These are phyloP conservation scores for Nicotiana undulata DNA, from an alignment of 257 asterid species.

Conservation along the genomic window DNA sequence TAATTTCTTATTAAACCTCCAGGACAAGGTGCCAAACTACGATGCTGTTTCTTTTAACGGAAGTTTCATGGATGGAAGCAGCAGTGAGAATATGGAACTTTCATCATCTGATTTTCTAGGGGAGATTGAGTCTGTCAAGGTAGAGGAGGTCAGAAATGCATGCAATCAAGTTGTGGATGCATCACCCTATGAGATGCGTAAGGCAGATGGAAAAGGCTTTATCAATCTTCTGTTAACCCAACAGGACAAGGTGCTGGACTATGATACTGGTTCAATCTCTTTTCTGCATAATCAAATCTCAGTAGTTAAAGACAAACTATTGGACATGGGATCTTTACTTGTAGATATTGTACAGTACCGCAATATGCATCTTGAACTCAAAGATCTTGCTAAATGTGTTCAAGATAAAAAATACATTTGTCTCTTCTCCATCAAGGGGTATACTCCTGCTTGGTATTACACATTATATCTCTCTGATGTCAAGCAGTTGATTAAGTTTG, in stretches of 20 bases:
- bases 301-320: conserved; percentile 1
- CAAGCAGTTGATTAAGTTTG: background rate
- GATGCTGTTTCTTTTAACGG: background rate
- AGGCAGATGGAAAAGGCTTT: background rate
- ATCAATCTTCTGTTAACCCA: background rate
- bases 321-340: conserved; percentile 3
- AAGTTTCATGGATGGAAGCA: background rate
- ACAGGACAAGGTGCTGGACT: background rate
- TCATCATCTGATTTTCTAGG: background rate
- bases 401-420: background rate
- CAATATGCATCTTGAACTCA: background rate
- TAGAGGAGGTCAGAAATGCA: background rate
- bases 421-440: background rate
- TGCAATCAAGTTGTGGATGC: background rate
- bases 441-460: background rate
- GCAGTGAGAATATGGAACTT: background rate
- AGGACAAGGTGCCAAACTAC: background rate
- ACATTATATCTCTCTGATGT: conserved; percentile 4
- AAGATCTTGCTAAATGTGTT: background rate
- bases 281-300: background rate
- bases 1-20: background rate
- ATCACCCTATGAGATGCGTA: background rate
- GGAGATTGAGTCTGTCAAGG: background rate
- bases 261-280: background rate
- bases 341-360: background rate